These are phyloP conservation scores for Xylaria castorea DNA, from an alignment of 495 filamentous ascomycete species.

Conservation along the genomic window DNA sequence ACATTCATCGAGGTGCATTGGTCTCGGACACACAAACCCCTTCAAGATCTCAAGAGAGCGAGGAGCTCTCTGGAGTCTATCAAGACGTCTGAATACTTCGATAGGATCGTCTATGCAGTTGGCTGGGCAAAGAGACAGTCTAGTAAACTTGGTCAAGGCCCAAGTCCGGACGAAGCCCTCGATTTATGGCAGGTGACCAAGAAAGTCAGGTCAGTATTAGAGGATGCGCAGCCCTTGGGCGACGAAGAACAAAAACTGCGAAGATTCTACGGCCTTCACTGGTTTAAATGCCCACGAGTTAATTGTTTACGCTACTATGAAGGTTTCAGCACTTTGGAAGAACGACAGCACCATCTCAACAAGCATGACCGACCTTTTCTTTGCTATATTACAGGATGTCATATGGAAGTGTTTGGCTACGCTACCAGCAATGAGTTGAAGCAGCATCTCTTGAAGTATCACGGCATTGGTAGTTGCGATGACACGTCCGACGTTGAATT, in stretches of 20 bases:
- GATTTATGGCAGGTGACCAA: constrained; percentile 33
- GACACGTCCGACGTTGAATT: constrained; percentile 23
- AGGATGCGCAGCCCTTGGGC: not conserved
- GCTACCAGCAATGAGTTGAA: constrained; percentile 45
- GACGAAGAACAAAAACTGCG: constrained; percentile 27
- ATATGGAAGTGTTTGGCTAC: constrained; percentile 42
- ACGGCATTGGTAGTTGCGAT: constrained; percentile 27
- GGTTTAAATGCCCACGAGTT: constrained; percentile 49
- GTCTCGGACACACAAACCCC: constrained; percentile 20
- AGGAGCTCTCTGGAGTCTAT: not conserved
- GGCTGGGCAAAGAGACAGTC: constrained; percentile 27
- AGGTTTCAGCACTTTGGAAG: constrained; percentile 42
- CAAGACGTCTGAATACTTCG: not conserved
- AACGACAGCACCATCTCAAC: constrained; percentile 43
- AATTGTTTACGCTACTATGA: constrained; percentile 50
- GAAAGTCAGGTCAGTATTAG: constrained; percentile 35
- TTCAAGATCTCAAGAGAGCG: constrained; percentile 8
- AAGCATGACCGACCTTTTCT: constrained; percentile 49
- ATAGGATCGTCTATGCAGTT: constrained; percentile 23
- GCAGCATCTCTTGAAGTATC: constrained; percentile 39
- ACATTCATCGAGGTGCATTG: constrained; percentile 36
- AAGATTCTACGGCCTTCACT: constrained; percentile 44
- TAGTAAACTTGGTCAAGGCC: constrained; percentile 12
- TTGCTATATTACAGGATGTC: constrained; percentile 45
- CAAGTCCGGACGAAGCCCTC: constrained; percentile 31